Base-by-base conservation (phyloP, 2,329 filamentous ascomycete genomes). In the Trichoderma gracile region DNA sequence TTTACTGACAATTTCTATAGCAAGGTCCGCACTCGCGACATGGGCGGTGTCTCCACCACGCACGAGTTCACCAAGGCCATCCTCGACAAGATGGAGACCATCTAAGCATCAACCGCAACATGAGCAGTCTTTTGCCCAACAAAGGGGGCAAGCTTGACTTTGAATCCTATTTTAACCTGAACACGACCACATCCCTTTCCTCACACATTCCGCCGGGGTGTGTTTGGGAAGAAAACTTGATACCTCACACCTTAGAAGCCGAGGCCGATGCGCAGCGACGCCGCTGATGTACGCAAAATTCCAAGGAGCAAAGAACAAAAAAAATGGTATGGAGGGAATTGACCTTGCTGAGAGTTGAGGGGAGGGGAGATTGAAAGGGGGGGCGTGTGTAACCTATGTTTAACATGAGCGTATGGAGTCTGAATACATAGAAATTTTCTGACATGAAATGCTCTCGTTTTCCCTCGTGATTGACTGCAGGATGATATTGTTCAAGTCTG, bases 41-140 rank as follows among this genome's bases (percentile, higher is more conserved):
- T 99, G 95, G 94, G 94, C 76, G 95, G 95, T 77, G 82, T 89
- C 70, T 87, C 87, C 75, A 92, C 90, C 73, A 99, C 94, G 69
- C 88, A 97, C 80, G 89, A 98, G 79, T 99, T 98, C 83, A 98
- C 95, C 74, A 86, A 89, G 74, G 93, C 95, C 73, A 91, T 99
- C 75, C 85, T 99, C 75, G 87, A 93, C 83, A 92, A 95, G 86
- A 96, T 99, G 93, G 94, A 98, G 84, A 81, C 82, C 71, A 74
- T 88, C 77, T 89, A 86, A 85, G 45, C 38, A 49, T 17, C 27
- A 49, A 38, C 33, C 33, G 33, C 12, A 38, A n/a, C 42, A 40
- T n/a, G 21, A 27, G 38, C 47, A 42, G 38, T 47, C 55, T 40
- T 40, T 30, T 43, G 30, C 23, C n/a, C 43, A n/a, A 53, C n/a